Evolutionary conservation across 208 protist genomes (phyloP), one percentile per base, ranked within the genome.

Genomic region (Strigomonas culicis): DNA sequence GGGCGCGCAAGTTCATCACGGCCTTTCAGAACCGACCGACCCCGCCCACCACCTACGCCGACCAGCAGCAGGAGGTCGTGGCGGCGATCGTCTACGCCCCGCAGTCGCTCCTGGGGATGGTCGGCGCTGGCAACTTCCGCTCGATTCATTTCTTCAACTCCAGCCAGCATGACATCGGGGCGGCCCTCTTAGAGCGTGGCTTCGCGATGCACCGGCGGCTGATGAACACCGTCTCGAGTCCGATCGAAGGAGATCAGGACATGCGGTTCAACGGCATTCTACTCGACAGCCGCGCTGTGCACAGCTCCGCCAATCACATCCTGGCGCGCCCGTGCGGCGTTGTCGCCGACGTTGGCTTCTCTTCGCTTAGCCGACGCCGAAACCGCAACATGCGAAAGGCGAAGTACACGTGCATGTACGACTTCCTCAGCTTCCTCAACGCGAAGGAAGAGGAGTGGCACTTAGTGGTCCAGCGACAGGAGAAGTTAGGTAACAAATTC

Each of bases 371-470:
- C 30, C 52, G 30, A 36, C 21, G 30, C 24, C 13, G 46, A 51
- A 51, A 28, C 13, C 2, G 58, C 15, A 59, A 57, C n/a, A 8
- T 51, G 21, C 27, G 49, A 1, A 36, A 55, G 8, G 24, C 56
- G 15, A 63, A 71, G 51, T 80, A 69, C 59, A 60, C 68, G 10
- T 72, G 82, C 44, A 76, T 86, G 53, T 90, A 86, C 68, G 79
- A 90, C 52, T 90, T 85, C 47, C 31, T 81, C 19, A 62, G 41
- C 19, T 51, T 68, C 30, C 22, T 84, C 24, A 64, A 75, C 22
- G 70, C 68, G 22, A 79, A 79, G 52, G 72, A 90, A 41, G 80
- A 86, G 58, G 84, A 90, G 71, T 90, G 80, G 80, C 84, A 90
- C 55, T 80, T 86, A 8, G 80, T 85, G 1, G 80, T 81, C 28